Evolutionary conservation across 1,284 basidiomycete species (phyloP).

Genomic region (Ganoderma meredithae): DNA sequence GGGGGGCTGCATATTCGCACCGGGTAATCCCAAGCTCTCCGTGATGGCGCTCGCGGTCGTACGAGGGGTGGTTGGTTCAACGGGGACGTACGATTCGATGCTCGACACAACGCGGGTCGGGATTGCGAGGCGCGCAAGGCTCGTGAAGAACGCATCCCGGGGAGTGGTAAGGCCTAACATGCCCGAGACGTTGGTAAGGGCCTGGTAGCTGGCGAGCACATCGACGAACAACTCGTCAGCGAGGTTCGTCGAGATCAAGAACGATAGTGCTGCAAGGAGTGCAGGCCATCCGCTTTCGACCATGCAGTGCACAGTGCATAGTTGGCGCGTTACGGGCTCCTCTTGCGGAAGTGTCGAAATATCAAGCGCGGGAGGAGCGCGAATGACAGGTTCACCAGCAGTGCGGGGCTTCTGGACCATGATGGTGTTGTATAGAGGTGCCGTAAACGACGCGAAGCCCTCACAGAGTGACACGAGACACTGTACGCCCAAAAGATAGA

Average conservation of each 20-base stretch:
- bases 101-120: conserved; percentile 88
- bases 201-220: conserved; percentile 82
- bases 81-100: conserved; percentile 66
- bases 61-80: conserved; percentile 71
- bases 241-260: conserved; percentile 88
- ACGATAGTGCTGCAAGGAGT: conserved; percentile 87
- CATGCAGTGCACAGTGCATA: conserved; percentile 76
- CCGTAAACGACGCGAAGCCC: conserved; percentile 80
- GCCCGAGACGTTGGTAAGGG: conserved; percentile 90
- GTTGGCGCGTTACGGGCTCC: conserved; percentile 61
- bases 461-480: conserved; percentile 89
- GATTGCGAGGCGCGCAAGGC: conserved; percentile 87
- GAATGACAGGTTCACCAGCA: conserved; percentile 70
- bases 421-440: conserved; percentile 73
- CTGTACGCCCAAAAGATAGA: conserved; percentile 91
- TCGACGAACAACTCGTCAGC: conserved; percentile 90
- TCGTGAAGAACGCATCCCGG: conserved; percentile 92
- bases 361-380: conserved; percentile 80
- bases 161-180: conserved; percentile 86
- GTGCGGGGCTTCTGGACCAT: conserved; percentile 70
- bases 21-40: conserved; percentile 68
- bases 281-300: conserved; percentile 90
- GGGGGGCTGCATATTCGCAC: conserved; percentile 56
- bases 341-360: conserved; percentile 62
- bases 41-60: conserved; percentile 64